phyloP scores from a whole-genome alignment of 2,329 filamentous ascomycete genomes.

The Pezicula carpinea region DNA sequence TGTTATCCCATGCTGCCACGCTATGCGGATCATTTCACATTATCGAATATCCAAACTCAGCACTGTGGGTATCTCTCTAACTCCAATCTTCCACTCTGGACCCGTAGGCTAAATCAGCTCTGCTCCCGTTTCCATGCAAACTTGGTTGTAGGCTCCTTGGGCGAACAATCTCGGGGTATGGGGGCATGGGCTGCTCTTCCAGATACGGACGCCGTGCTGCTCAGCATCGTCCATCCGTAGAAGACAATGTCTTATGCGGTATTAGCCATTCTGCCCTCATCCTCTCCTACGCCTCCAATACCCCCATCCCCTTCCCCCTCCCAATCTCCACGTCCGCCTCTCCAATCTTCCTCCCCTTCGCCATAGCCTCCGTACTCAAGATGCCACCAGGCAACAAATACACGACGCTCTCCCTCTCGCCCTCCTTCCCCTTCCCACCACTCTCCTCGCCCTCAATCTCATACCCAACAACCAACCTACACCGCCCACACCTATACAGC shows the following conservation, averaged over 20 bases:
- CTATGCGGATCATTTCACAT: background rate
- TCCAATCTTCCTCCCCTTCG: slow-evolving; percentile 27
- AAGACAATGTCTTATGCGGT: background rate
- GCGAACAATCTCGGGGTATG: background rate
- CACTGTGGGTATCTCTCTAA: too few relatives aligned
- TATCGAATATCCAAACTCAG: background rate
- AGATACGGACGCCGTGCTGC: too few relatives aligned
- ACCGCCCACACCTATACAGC: slow-evolving; percentile 54
- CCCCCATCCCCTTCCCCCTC: slow-evolving; percentile 15
- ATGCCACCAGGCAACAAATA: slow-evolving; percentile 59
- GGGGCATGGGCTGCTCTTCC: too few relatives aligned
- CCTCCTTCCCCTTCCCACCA: slow-evolving; percentile 10
- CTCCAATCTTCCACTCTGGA: too few relatives aligned
- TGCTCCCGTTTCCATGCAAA: too few relatives aligned
- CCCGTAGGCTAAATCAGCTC: too few relatives aligned
- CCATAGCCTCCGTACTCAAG: slow-evolving; percentile 53
- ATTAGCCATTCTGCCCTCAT: slow-evolving; percentile 17
- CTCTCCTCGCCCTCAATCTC: slow-evolving; percentile 43
- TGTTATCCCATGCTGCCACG: too few relatives aligned
- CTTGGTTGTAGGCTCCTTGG: too few relatives aligned
- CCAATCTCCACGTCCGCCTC: slow-evolving; percentile 28
- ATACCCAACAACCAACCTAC: slow-evolving; percentile 58
- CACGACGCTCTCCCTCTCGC: slow-evolving; percentile 38
- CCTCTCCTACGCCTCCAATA: slow-evolving; percentile 15
- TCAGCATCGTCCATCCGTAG: background rate